phyloP scores from a whole-genome alignment of 1,284 basidiomycete genomes.

The Papiliotrema flavescens region DNA sequence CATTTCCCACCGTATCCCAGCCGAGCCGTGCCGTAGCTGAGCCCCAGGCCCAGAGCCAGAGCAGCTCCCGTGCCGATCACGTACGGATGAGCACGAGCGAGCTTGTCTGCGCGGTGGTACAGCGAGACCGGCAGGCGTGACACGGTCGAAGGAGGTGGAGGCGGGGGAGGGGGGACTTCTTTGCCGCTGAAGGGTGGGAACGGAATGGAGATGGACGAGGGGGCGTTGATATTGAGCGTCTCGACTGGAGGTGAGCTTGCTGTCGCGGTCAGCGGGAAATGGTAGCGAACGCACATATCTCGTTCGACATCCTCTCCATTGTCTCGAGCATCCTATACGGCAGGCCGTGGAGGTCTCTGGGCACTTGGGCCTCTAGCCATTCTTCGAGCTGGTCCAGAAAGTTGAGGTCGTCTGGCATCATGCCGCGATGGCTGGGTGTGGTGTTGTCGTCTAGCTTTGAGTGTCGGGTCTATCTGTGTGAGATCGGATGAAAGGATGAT shows the following conservation, averaged over 20 bases:
- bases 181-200: conserved; percentile 42
- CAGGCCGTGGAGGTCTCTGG: conserved; percentile 42
- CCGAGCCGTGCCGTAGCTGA: conserved; percentile 27
- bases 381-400: conserved; percentile 47
- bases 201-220: conserved; percentile 44
- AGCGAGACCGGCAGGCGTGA: conserved; percentile 8
- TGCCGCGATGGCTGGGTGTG: not conserved
- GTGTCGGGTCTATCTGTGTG: not conserved
- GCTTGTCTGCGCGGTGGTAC: conserved; percentile 15
- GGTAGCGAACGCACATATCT: conserved; percentile 37
- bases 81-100: conserved; percentile 31
- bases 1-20: conserved; percentile 7
- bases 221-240: conserved; percentile 43
- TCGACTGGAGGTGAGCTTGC: conserved; percentile 32
- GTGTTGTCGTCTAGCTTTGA: not conserved
- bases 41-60: conserved; percentile 29
- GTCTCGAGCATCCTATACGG: conserved; percentile 45
- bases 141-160: conserved; percentile 30
- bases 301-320: conserved; percentile 42
- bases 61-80: conserved; percentile 25
- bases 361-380: conserved; percentile 45
- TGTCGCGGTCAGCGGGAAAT: not conserved
- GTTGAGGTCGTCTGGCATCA: conserved; percentile 37
- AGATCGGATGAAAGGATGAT: too few relatives aligned
- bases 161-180: conserved; percentile 26